Evolutionary conservation across 371 early-diverging fungal species (phyloP).

Genomic region (Circinella umbellata): DNA sequence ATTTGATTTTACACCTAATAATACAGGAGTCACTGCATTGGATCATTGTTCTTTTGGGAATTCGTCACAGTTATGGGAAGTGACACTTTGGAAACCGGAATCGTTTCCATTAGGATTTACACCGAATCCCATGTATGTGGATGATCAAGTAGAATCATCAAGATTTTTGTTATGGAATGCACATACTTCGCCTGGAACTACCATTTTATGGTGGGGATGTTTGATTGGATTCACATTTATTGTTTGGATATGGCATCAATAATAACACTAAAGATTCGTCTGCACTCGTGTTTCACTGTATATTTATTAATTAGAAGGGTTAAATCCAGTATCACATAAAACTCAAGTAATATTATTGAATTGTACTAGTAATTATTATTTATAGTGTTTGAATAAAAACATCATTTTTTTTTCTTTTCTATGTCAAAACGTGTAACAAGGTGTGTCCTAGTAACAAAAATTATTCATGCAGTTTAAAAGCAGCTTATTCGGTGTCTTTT

Average conservation of each 20-base stretch:
- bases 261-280: background rate
- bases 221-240: slow-evolving; percentile 17
- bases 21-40: slow-evolving; percentile 36
- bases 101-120: slow-evolving; percentile 23
- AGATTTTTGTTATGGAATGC: slow-evolving; percentile 17
- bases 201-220: slow-evolving; percentile 12
- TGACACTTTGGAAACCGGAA: slow-evolving; percentile 30
- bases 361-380: too few relatives aligned
- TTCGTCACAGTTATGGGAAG: slow-evolving; percentile 32
- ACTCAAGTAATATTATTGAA: too few relatives aligned
- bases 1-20: slow-evolving; percentile 37
- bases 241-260: slow-evolving; percentile 20
- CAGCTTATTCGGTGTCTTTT: too few relatives aligned
- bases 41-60: slow-evolving; percentile 32
- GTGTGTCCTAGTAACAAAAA: too few relatives aligned
- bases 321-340: too few relatives aligned
- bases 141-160: background rate
- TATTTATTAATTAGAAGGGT: too few relatives aligned
- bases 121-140: slow-evolving; percentile 20
- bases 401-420: too few relatives aligned
- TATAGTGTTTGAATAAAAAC: too few relatives aligned
- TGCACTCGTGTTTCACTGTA: too few relatives aligned
- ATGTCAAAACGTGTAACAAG: too few relatives aligned
- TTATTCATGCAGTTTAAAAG: too few relatives aligned
- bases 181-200: slow-evolving; percentile 7